phyloP scores from a whole-genome alignment of 768 basidiomycete genomes.

The Cystoderma amianthinum region DNA sequence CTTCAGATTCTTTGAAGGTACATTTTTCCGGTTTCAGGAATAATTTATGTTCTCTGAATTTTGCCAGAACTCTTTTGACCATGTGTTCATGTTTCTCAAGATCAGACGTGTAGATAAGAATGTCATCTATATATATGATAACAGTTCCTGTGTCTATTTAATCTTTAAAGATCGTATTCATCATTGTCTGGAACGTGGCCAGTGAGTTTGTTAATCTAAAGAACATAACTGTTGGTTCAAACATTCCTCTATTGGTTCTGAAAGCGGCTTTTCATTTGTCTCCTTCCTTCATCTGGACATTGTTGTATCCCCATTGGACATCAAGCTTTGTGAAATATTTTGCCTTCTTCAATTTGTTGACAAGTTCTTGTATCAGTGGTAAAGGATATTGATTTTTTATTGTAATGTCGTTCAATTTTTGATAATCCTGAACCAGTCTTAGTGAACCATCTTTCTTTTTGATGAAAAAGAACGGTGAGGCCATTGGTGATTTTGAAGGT shows the following conservation, averaged over 20 bases:
- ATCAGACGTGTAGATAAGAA: slow-evolving; percentile 23
- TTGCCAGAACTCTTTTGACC: slow-evolving; percentile 10
- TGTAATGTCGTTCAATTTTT: slow-evolving; percentile 21
- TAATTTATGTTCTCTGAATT: slow-evolving; percentile 21
- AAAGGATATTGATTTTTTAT: slow-evolving; percentile 23
- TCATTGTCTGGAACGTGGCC: slow-evolving; percentile 26
- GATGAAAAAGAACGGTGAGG: slow-evolving; percentile 15
- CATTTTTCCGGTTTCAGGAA: slow-evolving; percentile 31
- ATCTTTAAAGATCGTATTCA: slow-evolving; percentile 10
- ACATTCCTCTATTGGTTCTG: slow-evolving; percentile 24
- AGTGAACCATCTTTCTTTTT: slow-evolving; percentile 17
- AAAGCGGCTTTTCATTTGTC: slow-evolving; percentile 39
- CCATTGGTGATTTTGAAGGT: slow-evolving; percentile 16
- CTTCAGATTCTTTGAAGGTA: slow-evolving; percentile 13
- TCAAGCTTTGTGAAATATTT: slow-evolving; percentile 28
- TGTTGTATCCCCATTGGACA: slow-evolving; percentile 30
- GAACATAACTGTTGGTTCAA: slow-evolving; percentile 36
- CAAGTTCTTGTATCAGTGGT: slow-evolving; percentile 18
- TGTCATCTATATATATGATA: slow-evolving; percentile 35
- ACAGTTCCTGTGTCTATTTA: slow-evolving; percentile 18
- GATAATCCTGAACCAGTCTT: slow-evolving; percentile 20
- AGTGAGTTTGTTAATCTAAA: slow-evolving; percentile 21
- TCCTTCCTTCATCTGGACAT: slow-evolving; percentile 24
- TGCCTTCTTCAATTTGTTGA: slow-evolving; percentile 15
- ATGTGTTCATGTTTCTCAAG: slow-evolving; percentile 9